A percentile compares a stretch with the other conserved stretches of the same genome.
phyloP scores from a whole-genome alignment of 345 rosid genomes.

The Angophora floribunda region DNA sequence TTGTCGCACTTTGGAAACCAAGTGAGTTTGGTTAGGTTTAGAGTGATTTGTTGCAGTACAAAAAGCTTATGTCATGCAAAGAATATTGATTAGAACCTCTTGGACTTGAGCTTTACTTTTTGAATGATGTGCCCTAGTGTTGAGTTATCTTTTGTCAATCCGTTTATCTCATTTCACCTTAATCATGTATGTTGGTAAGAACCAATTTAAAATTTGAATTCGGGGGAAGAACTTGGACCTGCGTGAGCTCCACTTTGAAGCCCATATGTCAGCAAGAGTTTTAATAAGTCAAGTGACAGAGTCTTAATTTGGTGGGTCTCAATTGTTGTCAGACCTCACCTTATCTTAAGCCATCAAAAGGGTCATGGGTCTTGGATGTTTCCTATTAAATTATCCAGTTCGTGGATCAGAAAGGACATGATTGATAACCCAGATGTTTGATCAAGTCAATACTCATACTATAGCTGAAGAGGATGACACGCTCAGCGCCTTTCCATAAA shows the following conservation, averaged over 20 bases:
- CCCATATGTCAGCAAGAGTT: not conserved
- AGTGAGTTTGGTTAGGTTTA: not conserved
- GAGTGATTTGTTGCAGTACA: not conserved
- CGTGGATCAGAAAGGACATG: not conserved
- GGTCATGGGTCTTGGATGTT: not conserved
- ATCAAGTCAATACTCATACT: not conserved
- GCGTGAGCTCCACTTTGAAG: not conserved
- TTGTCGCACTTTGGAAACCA: not conserved
- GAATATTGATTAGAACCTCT: not conserved
- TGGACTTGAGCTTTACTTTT: not conserved
- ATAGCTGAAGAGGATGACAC: not conserved
- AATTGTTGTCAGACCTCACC: not conserved
- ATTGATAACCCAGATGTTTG: not conserved
- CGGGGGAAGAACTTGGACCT: not conserved
- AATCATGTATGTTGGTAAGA: not conserved
- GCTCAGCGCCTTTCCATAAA: not conserved
- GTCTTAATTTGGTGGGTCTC: not conserved
- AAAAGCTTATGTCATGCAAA: not conserved
- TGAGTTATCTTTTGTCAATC: not conserved
- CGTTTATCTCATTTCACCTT: not conserved
- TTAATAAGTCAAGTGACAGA: not conserved
- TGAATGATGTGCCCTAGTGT: not conserved
- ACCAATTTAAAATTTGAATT: not conserved
- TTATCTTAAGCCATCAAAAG: not conserved
- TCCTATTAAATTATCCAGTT: not conserved